Percentiles rank a stretch among this genome's conserved stretches.
Conservation (phyloP, 106 monocot species). For the Amphibolis antarctica region DNA sequence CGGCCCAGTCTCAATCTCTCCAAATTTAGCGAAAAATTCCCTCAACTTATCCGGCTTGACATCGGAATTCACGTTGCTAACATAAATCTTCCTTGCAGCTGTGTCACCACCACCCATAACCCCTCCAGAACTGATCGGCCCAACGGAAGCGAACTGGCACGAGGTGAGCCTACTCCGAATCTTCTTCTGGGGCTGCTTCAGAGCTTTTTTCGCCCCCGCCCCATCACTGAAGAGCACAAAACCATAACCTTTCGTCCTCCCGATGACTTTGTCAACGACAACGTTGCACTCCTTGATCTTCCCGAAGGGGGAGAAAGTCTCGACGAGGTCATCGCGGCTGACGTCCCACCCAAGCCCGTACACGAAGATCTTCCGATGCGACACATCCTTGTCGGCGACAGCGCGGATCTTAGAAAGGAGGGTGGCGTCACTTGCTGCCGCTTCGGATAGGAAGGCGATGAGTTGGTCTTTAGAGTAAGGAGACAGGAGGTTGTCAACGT, state of each 20-base stretch:
- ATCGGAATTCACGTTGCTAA: constrained; percentile 10
- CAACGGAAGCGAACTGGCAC: constrained; percentile 16
- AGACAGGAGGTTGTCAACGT: constrained; percentile 10
- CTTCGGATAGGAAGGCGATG: constrained; percentile 11
- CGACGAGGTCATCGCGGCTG: not conserved
- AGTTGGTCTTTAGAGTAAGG: constrained; percentile 18
- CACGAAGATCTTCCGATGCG: constrained; percentile 18
- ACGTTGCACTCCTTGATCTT: constrained; percentile 12
- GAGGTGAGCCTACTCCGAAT: constrained; percentile 4
- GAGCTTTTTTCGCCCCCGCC: constrained; percentile 4
- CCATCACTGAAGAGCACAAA: constrained; percentile 10
- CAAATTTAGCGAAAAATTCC: constrained; percentile 14
- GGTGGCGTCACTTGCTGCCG: not conserved
- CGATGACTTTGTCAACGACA: constrained; percentile 13
- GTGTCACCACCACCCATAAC: not conserved
- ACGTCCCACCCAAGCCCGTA: constrained; percentile 11
- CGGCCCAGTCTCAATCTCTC: constrained; percentile 17
- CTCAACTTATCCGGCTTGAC: constrained; percentile 21
- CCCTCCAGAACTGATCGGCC: constrained; percentile 5
- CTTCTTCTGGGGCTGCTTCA: constrained; percentile 16
- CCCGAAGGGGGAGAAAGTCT: constrained; percentile 9
- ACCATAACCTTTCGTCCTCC: constrained; percentile 14
- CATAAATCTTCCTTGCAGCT: constrained; percentile 16
- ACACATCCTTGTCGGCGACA: constrained; percentile 15
- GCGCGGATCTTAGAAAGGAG: constrained; percentile 8